Base-by-base conservation (phyloP, 495 filamentous ascomycete genomes). In the Penicillium arizonense region DNA sequence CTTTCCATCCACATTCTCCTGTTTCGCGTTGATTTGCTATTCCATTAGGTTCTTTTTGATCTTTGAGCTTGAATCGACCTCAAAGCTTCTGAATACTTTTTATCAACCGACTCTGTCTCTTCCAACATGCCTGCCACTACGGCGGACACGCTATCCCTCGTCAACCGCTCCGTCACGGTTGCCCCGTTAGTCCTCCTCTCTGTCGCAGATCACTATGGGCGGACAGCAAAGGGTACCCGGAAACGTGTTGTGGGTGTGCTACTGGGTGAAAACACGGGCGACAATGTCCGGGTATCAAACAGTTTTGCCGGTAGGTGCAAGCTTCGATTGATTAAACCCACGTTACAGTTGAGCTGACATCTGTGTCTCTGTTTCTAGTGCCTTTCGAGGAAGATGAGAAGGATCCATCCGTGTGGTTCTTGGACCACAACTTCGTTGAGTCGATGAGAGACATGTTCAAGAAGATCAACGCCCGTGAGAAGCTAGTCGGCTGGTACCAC, bases 381-480 rank as follows among this genome's bases (percentile, higher is more conserved):
- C 94, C 94, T 3, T 98, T 98, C 70, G 94, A 98, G 73, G 94
- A 98, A 77, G 94, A 98, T 70, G 92, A 96, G 59, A 96, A 95
- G 70, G 93, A 97, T 70, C 93, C 94, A 7, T 94, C 92, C 18
- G 94, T 98, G 58, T 98, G 94, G 94, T 98, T 98, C 70, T 78
- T 98, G 47, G 94, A 98, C 62, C 94, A 98, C 82, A 97, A 98
- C 80, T 98, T 96, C 65, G 88, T 98, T 70, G 95, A 98, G 74
- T 89, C 87, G 57, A 98, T 98, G 94, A 94, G 92, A 80, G 94
- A 98, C 74, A 98, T 98, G 94, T 98, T 98, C 81, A 98, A 98
- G 82, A 97, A 97, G 76, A 91, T 98, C 78, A 98, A 98, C 79
- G 94, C 94, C 51, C 80, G 91, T 48, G 94, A 98, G 77, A 98